A percentile compares a stretch with the other conserved stretches of the same genome.
Evolutionary conservation across 768 basidiomycete genomes (phyloP).

Genomic region (Mrakia frigida): DNA sequence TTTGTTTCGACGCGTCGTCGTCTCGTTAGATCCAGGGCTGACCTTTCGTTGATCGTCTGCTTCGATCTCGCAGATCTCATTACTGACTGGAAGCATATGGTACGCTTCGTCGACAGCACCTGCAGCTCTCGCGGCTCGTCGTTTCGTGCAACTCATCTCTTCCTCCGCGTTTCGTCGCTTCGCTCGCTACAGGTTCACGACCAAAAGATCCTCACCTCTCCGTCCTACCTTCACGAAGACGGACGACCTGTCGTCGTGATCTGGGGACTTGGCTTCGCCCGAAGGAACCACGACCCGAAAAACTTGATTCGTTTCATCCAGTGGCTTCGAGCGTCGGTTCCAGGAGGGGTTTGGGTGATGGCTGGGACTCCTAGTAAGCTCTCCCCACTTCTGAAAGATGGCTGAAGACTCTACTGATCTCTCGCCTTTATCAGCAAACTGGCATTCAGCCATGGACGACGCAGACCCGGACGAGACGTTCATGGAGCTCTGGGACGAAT

Average conservation of each 20-base stretch:
- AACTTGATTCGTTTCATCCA: slow-evolving; percentile 55
- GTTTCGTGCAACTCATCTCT: no score
- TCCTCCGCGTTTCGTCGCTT: background rate
- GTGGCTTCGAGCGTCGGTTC: slow-evolving; percentile 61
- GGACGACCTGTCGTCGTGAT: slow-evolving; percentile 66
- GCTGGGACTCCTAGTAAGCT: slow-evolving; percentile 31
- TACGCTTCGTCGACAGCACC: background rate
- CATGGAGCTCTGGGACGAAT: slow-evolving; percentile 64
- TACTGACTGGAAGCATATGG: slow-evolving; percentile 68
- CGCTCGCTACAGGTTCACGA: slow-evolving; percentile 6
- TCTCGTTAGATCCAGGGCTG: background rate
- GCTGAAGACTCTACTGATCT: no score
- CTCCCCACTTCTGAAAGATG: background rate
- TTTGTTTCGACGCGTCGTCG: no score
- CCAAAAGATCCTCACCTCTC: slow-evolving; percentile 16
- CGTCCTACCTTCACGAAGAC: slow-evolving; percentile 39
- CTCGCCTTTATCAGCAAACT: slow-evolving; percentile 44
- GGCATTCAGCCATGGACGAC: slow-evolving; percentile 64
- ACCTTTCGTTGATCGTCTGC: background rate
- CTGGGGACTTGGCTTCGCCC: slow-evolving; percentile 72
- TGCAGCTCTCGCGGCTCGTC: no score
- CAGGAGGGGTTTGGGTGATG: slow-evolving; percentile 62
- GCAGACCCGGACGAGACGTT: slow-evolving; percentile 65
- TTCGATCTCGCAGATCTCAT: slow-evolving; percentile 49
- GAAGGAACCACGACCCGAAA: slow-evolving; percentile 58